Evolutionary conservation across 805 yeast species (phyloP).

Genomic region (Kodamaea nitidulidarum): DNA sequence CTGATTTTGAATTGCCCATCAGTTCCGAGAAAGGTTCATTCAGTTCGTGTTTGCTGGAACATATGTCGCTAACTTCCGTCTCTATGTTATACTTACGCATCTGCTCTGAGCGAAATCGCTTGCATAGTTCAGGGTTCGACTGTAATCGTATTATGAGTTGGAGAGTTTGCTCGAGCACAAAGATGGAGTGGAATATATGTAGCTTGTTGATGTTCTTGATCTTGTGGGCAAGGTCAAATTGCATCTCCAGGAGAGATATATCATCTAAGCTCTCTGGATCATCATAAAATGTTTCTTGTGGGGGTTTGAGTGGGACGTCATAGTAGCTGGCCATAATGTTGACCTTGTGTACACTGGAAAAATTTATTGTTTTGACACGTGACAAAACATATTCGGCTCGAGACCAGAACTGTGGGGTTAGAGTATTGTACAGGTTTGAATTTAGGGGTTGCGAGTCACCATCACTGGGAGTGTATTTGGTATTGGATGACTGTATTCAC

Average conservation of each 20-base stretch:
- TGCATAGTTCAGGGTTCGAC: slow-evolving; percentile 18
- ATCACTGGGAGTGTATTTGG: too few species aligned
- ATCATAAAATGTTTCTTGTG: slow-evolving; percentile 39
- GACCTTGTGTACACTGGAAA: neutral
- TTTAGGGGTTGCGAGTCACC: too few species aligned
- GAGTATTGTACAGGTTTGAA: too few species aligned
- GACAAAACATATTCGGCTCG: neutral
- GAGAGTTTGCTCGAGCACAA: slow-evolving; percentile 26
- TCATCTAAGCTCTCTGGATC: slow-evolving; percentile 34
- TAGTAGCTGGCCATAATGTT: slow-evolving; percentile 4
- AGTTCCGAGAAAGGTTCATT: slow-evolving; percentile 16
- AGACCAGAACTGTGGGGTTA: neutral
- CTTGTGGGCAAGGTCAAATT: slow-evolving; percentile 27
- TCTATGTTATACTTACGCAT: slow-evolving; percentile 16
- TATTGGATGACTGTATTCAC: too few species aligned
- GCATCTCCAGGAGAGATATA: slow-evolving; percentile 30
- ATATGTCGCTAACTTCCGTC: slow-evolving; percentile 1
- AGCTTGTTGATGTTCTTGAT: slow-evolving; percentile 33
- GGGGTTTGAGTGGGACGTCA: slow-evolving; percentile 36
- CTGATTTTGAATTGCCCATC: slow-evolving; percentile 1
- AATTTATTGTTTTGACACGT: neutral
- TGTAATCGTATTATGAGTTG: slow-evolving; percentile 32
- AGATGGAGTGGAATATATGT: slow-evolving; percentile 33
- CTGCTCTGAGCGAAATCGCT: slow-evolving; percentile 23
- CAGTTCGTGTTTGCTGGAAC: neutral